Evolutionary conservation across 148 eudicot species (phyloP).

Genomic region (Beta vulgaris): DNA sequence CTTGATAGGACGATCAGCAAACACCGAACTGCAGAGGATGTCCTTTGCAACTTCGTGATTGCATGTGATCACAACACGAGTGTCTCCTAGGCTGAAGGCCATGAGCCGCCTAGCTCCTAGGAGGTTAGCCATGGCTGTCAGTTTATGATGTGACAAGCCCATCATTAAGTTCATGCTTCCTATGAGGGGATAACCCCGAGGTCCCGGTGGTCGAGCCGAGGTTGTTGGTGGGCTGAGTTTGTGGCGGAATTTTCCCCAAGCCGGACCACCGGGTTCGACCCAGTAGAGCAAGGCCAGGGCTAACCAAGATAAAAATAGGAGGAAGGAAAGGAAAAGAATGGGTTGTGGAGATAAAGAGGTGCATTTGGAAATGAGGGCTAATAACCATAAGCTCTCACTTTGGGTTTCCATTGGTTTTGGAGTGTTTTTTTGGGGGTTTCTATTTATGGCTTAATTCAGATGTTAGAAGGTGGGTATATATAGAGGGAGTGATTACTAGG

Average conservation of each 20-base stretch:
- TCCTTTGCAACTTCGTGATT: constrained; percentile 57
- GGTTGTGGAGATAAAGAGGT: constrained; percentile 6
- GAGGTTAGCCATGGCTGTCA: constrained; percentile 36
- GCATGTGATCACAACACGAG: constrained; percentile 56
- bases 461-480: constrained; percentile 1
- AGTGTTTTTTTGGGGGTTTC: background rate
- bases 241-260: constrained; percentile 51
- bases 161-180: constrained; percentile 58
- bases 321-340: background rate
- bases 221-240: background rate
- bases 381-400: constrained; percentile 21
- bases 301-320: constrained; percentile 21
- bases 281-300: constrained; percentile 35
- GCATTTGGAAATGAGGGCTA: constrained; percentile 30
- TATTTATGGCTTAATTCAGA: constrained; percentile 1
- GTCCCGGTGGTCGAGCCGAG: constrained; percentile 41
- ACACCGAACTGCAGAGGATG: constrained; percentile 40
- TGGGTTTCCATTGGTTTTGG: background rate
- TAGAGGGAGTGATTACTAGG: background rate
- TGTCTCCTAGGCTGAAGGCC: constrained; percentile 65
- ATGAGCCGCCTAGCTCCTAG: constrained; percentile 42
- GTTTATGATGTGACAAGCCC: constrained; percentile 50
- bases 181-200: constrained; percentile 50
- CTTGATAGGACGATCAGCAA: constrained; percentile 63
- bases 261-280: constrained; percentile 64